Base-by-base conservation (phyloP, 2,329 filamentous ascomycete species). In the Xylariaceae sp. region DNA sequence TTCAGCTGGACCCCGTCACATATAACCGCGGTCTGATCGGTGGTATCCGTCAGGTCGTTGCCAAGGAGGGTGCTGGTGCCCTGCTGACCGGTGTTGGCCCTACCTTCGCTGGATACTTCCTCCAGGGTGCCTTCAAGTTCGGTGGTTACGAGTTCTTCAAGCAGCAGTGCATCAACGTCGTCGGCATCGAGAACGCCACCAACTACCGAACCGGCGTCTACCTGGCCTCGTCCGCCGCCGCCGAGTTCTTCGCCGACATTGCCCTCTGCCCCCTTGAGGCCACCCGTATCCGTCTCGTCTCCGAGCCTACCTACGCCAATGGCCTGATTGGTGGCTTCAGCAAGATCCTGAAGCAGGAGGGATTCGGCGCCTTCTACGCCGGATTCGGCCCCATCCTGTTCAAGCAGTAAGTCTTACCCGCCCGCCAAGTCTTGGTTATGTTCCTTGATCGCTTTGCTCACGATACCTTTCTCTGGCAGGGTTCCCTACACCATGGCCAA, bases 101-200 rank as follows among this genome's bases (percentile, higher is more conserved):
- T 52, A 86, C 82, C 59, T 75, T 76, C 53, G 81, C 82, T 47
- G 82, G 82, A 64, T 86, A 86, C 72, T 86, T 86, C 77, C 76
- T 86, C 51, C 82, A 86, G 69, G 82, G 82, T 60, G 81, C 81
- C 55, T 81, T 86, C 76, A 86, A 87, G 70, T 86, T 86, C 66
- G 83, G 83, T 62, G 83, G 83, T 64, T 87, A 87, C 64, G 83
- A 87, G 67, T 80, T 86, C 70, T 87, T 87, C 78, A 87, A 87
- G 78, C 77, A 85, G 68, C 81, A 85, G 66, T 73, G 70, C 55
- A 85, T 87, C 67, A 80, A 81, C 70, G 44, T 70, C 40, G 60
- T 86, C 54, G 82, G 83, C 54, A 74, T 78, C 58, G 78, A 83
- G 61, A 73, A 69, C 48, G 79, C 79, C 53, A 65, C 68, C 56